A percentile compares a stretch with the other conserved stretches of the same genome.
These are phyloP conservation scores for Helicostylum pulchrum DNA, from an alignment of 192 early-diverging fungal species.

Conservation along the genomic window DNA sequence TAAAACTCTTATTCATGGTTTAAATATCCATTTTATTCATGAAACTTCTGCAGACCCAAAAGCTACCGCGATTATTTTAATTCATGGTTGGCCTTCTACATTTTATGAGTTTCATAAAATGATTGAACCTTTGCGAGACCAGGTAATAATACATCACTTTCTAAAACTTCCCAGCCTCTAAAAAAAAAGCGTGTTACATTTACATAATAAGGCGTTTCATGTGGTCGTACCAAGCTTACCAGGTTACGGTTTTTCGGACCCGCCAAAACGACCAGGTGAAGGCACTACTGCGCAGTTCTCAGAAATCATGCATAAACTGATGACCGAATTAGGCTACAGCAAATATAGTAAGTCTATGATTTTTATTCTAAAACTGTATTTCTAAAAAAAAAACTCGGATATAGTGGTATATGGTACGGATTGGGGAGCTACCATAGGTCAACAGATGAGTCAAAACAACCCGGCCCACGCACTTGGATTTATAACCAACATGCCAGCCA, in stretches of 20 bases:
- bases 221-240: slow-evolving; percentile 63
- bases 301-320: slow-evolving; percentile 22
- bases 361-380: too few species aligned
- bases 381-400: not conserved
- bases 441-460: slow-evolving; percentile 1
- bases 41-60: slow-evolving; percentile 7
- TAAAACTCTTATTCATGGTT: slow-evolving; percentile 20
- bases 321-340: slow-evolving; percentile 29
- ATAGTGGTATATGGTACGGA: slow-evolving; percentile 16
- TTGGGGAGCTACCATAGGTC: slow-evolving; percentile 24
- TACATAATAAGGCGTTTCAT: slow-evolving; percentile 34
- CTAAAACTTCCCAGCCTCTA: slow-evolving; percentile 14
- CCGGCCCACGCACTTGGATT: slow-evolving; percentile 13
- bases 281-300: slow-evolving; percentile 11
- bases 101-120: slow-evolving; percentile 60
- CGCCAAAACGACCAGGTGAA: slow-evolving; percentile 26
- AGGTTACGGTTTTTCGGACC: slow-evolving; percentile 56
- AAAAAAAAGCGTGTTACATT: too few species aligned
- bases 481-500: slow-evolving; percentile 14
- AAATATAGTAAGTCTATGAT: slow-evolving; percentile 13
- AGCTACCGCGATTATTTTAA: slow-evolving; percentile 48
- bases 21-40: slow-evolving; percentile 26
- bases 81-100: slow-evolving; percentile 65
- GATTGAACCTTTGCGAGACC: slow-evolving; percentile 39
- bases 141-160: slow-evolving; percentile 6